These are phyloP conservation scores for Stromatinia cepivora DNA, from an alignment of 2,329 filamentous ascomycete species.

Conservation along the genomic window DNA sequence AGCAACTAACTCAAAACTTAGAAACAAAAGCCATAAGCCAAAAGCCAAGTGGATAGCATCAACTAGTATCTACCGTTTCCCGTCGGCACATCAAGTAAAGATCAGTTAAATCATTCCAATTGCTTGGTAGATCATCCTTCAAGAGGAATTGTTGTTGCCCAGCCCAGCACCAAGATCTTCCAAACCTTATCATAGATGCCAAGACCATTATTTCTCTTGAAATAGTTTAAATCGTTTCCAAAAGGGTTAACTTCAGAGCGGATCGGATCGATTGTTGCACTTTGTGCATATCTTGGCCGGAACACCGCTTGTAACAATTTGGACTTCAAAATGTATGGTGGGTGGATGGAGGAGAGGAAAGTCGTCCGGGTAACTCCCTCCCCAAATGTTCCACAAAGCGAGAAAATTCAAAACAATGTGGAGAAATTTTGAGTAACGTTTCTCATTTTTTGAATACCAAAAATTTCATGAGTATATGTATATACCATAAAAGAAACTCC, in stretches of 20 bases:
- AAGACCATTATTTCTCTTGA: conserved; percentile 1
- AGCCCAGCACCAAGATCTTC: conserved; percentile 17
- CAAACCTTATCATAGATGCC: conserved; percentile 17
- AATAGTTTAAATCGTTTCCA: neutral
- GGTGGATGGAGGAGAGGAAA: conserved; percentile 4
- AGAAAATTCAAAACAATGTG: neutral
- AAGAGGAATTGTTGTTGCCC: neutral
- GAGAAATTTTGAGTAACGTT: neutral
- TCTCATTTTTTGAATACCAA: neutral
- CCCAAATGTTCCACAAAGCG: neutral
- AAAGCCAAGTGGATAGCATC: conserved; percentile 9
- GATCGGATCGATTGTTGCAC: conserved; percentile 5
- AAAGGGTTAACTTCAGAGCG: neutral
- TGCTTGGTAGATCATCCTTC: conserved; percentile 1
- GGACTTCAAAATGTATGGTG: neutral
- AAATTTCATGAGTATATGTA: neutral
- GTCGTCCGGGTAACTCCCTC: neutral
- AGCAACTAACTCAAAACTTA: neutral
- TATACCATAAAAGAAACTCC: neutral
- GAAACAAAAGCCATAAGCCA: conserved; percentile 11
- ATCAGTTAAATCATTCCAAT: neutral
- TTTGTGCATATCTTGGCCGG: conserved; percentile 14
- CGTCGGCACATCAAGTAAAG: neutral
- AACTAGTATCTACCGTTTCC: conserved; percentile 14
- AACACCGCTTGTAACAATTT: conserved; percentile 17